phyloP scores from a whole-genome alignment of 306 rosid species.

The Lathyrus oleraceus region DNA sequence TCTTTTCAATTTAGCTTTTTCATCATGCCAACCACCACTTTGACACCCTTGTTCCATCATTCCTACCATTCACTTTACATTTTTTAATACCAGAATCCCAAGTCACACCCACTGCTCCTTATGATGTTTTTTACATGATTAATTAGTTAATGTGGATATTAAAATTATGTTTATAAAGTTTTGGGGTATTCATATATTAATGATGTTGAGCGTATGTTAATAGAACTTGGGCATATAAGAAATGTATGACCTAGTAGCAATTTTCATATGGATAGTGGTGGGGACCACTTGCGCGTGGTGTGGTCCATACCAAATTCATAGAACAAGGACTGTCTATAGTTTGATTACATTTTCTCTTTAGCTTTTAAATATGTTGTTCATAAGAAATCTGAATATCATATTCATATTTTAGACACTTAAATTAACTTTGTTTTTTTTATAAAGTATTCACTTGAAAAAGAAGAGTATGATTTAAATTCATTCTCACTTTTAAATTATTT shows the following conservation, averaged over 20 bases:
- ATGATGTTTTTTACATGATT: constrained; percentile 26
- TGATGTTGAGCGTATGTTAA: constrained; percentile 39
- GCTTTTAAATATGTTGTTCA: neutral
- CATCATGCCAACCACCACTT: constrained; percentile 58
- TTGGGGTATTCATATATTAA: neutral
- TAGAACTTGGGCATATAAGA: constrained; percentile 13
- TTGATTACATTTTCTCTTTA: constrained; percentile 15
- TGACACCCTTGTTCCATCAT: constrained; percentile 64
- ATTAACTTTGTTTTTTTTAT: no score
- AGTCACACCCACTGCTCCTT: constrained; percentile 38
- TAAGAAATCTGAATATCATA: no score
- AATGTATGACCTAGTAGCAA: constrained; percentile 36
- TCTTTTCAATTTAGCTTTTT: constrained; percentile 44
- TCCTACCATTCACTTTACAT: constrained; percentile 37
- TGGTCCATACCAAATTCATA: constrained; percentile 43
- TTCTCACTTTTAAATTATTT: no score
- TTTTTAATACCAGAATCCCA: constrained; percentile 48
- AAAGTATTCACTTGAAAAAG: no score
- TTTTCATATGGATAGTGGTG: constrained; percentile 31
- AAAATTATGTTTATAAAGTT: neutral
- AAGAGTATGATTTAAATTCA: no score
- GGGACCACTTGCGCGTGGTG: constrained; percentile 47
- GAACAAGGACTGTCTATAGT: constrained; percentile 19
- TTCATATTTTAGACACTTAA: no score
- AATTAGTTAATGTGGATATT: constrained; percentile 1